Base-by-base conservation (phyloP, 129 eudicot genomes). In the Oenanthe sinensis region DNA sequence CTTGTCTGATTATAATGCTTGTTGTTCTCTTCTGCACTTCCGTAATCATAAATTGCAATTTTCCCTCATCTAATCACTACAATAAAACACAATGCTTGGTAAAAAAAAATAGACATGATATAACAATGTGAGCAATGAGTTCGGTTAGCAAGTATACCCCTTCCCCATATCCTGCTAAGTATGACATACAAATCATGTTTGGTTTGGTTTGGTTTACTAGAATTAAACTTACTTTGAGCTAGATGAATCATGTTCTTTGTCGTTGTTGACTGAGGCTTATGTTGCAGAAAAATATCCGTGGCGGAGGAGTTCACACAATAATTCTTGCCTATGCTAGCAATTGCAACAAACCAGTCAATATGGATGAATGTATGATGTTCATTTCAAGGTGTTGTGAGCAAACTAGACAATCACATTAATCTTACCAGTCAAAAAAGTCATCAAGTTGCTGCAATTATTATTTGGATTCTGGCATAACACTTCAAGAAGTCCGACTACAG, bases 261-360 rank as follows among this genome's bases (percentile, higher is more conserved):
- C n/a, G n/a, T n/a, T n/a, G n/a, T 94, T 19, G 98, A 81, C n/a
- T 91, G 91, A 47, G 97, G 93, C 77, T 87, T 92, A 14, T 84
- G 96, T 67, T 82, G 80, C 43, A 88, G 88, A 83, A 91, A 89
- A 45, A 49, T 43, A 46, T 80, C 79, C 2, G 96, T 81, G 58
- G 78, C 81, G 2, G 98, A 88, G n/a, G 96, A 83, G 87, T 88
- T 87, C 74, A 94, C 83, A 78, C 97, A 94, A 68, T 97, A 94
- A 77, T 91, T 88, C 71, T 86, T 88, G 26, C 97, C 98, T 93
- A 71, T 74, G 26, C 19, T 22, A 79, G 75, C 65, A 71, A 62
- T 20, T 40, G 40, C 75, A 42, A 39, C 80, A 75, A 70, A 58
- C 60, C 52, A 46, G 54, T 60, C 54, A 28, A 19, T 16, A 49